A percentile compares a stretch with the other conserved stretches of the same genome.
Conservation (phyloP, 345 rosid species). For the Geranium brycei region DNA sequence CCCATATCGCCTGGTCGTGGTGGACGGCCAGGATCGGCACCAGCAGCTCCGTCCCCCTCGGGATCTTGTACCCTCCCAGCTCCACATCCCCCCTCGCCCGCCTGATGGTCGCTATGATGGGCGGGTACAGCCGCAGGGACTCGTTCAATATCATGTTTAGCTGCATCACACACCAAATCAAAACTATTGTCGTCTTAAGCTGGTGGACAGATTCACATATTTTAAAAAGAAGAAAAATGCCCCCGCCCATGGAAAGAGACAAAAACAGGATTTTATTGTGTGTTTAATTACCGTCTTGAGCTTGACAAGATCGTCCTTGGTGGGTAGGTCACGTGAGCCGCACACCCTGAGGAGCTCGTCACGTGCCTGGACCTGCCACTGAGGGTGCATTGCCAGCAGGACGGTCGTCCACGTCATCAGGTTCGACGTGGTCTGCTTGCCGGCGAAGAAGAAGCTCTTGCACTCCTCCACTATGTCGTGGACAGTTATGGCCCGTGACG, state of each 20-base stretch:
- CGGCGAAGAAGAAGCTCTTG: slow-evolving; percentile 86
- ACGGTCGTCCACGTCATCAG: slow-evolving; percentile 78
- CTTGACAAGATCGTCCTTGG: slow-evolving; percentile 59
- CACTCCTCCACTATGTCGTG: slow-evolving; percentile 73
- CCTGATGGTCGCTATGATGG: slow-evolving; percentile 58
- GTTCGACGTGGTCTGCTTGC: slow-evolving; percentile 77
- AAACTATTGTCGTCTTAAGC: too few species aligned
- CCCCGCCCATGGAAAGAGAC: background rate
- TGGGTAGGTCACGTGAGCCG: slow-evolving; percentile 67
- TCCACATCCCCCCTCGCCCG: slow-evolving; percentile 44
- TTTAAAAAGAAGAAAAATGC: too few species aligned
- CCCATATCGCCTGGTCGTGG: slow-evolving; percentile 65
- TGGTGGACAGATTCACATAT: too few species aligned
- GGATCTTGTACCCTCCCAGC: slow-evolving; percentile 66
- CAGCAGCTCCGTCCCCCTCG: slow-evolving; percentile 48
- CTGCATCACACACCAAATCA: slow-evolving; percentile 25
- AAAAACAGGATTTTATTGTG: background rate
- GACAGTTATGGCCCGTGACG: slow-evolving; percentile 19
- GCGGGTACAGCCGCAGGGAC: slow-evolving; percentile 62
- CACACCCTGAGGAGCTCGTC: slow-evolving; percentile 66
- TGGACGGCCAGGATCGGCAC: slow-evolving; percentile 73
- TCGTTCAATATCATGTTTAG: slow-evolving; percentile 53
- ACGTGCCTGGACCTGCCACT: slow-evolving; percentile 81
- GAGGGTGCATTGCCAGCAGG: slow-evolving; percentile 66
- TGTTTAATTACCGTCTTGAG: slow-evolving; percentile 40